Conservation (phyloP, 352 stramenopile genomes). For the Chrysophaeum taylorii region DNA sequence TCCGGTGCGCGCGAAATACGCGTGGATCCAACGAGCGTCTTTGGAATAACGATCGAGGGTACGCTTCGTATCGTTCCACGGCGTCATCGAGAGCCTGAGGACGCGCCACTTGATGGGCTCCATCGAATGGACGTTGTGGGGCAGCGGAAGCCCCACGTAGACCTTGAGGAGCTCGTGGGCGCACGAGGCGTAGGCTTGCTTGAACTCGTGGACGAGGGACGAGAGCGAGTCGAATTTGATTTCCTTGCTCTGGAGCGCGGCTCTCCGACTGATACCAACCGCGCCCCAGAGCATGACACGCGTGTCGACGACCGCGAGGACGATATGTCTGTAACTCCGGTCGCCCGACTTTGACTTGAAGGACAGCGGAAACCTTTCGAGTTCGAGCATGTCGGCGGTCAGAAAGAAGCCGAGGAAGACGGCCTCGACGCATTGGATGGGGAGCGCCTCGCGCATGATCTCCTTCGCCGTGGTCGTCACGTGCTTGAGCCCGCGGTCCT, state of each 20-base stretch:
- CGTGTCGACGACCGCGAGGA: conserved; percentile 56
- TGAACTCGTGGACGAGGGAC: conserved; percentile 58
- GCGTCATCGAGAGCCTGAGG: conserved; percentile 7
- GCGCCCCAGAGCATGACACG: conserved; percentile 56
- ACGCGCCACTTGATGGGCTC: conserved; percentile 66
- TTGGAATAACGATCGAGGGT: neutral
- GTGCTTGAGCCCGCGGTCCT: conserved; percentile 72
- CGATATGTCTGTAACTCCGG: conserved; percentile 60
- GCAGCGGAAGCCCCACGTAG: conserved; percentile 55
- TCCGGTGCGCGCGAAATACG: neutral
- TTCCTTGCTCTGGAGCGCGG: conserved; percentile 61
- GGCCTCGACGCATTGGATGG: conserved; percentile 71
- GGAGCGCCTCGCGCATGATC: conserved; percentile 61
- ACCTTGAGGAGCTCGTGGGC: no score
- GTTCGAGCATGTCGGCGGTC: conserved; percentile 50
- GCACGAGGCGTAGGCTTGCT: conserved; percentile 46
- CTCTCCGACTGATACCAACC: conserved; percentile 62
- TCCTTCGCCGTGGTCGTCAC: conserved; percentile 68
- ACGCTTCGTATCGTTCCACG: neutral
- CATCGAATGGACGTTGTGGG: conserved; percentile 66
- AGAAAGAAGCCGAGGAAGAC: conserved; percentile 67
- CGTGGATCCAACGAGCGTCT: neutral
- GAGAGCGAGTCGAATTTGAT: conserved; percentile 59
- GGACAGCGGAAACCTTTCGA: conserved; percentile 66
- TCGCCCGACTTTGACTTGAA: conserved; percentile 60